A percentile compares a stretch with the other conserved stretches of the same genome.
phyloP scores from a whole-genome alignment of 179 eudicot genomes.

The Silene vulgaris region DNA sequence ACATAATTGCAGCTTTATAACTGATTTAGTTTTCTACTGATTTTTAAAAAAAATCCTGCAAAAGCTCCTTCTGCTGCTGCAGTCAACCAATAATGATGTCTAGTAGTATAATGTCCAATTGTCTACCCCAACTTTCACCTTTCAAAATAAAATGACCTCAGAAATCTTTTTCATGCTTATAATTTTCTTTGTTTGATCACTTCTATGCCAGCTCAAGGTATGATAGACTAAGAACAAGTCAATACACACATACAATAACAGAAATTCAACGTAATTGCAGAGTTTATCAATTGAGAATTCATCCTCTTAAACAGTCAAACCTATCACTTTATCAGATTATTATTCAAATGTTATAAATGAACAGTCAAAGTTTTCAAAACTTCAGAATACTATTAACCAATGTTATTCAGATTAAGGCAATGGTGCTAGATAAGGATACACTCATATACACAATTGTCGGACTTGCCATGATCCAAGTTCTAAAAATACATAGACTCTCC shows the following conservation, averaged over 20 bases:
- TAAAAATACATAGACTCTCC: neutral
- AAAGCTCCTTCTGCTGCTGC: neutral
- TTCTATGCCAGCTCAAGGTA: slow-evolving; percentile 12
- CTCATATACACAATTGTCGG: too few species aligned
- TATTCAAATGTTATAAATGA: too few species aligned
- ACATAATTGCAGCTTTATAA: neutral
- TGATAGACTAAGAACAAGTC: slow-evolving; percentile 13
- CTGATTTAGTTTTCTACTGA: too few species aligned
- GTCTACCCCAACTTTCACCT: neutral
- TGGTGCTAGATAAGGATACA: too few species aligned
- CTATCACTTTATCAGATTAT: neutral
- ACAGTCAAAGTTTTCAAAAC: too few species aligned
- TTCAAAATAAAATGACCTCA: neutral
- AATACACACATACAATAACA: neutral
- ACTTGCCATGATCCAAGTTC: too few species aligned
- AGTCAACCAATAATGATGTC: neutral
- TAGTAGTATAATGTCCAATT: neutral
- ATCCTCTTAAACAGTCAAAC: neutral
- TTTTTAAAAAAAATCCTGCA: neutral
- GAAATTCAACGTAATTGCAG: neutral
- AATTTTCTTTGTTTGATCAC: slow-evolving; percentile 12
- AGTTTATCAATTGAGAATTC: neutral
- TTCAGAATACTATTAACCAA: neutral
- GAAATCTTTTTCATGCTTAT: neutral
- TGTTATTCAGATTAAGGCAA: neutral